A percentile compares a stretch with the other conserved stretches of the same genome.
phyloP scores from a whole-genome alignment of 352 stramenopile genomes.

The Globisporangium echinulatum region DNA sequence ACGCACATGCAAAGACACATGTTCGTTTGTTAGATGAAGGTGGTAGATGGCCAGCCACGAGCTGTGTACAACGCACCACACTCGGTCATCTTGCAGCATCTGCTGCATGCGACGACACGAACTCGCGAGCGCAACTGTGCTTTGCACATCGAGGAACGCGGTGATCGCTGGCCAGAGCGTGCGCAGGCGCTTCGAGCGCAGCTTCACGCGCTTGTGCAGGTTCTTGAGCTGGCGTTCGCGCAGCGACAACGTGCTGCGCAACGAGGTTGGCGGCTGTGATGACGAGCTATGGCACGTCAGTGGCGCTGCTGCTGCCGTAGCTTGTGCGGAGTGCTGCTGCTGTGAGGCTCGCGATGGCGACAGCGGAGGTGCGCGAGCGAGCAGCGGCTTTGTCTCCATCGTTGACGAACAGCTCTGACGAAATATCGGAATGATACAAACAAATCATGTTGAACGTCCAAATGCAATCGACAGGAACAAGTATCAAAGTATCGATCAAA shows the following conservation, averaged over 20 bases:
- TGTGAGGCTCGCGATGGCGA: too few relatives aligned
- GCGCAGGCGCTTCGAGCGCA: slow-evolving; percentile 51
- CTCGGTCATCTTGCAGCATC: slow-evolving; percentile 29
- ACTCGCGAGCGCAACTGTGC: slow-evolving; percentile 28
- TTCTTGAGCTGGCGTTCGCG: slow-evolving; percentile 37
- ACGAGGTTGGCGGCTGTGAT: slow-evolving; percentile 9
- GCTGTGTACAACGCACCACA: slow-evolving; percentile 23
- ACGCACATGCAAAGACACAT: background rate
- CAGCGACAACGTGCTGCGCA: slow-evolving; percentile 17
- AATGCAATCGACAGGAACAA: too few relatives aligned
- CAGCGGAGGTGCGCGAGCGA: background rate
- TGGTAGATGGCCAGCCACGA: too few relatives aligned
- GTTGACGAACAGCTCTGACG: too few relatives aligned
- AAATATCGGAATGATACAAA: too few relatives aligned
- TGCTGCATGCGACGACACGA: slow-evolving; percentile 32
- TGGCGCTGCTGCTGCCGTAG: too few relatives aligned
- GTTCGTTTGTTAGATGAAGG: too few relatives aligned
- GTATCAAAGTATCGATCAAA: too few relatives aligned
- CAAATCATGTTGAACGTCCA: too few relatives aligned
- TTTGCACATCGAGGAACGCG: slow-evolving; percentile 25
- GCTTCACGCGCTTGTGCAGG: slow-evolving; percentile 40
- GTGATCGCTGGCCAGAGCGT: slow-evolving; percentile 34
- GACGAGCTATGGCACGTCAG: background rate
- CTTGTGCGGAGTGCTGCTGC: too few relatives aligned
- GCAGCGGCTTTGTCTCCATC: background rate